Evolutionary conservation across 1,284 basidiomycete species (phyloP).

Genomic region (Irpex rosettiformis): DNA sequence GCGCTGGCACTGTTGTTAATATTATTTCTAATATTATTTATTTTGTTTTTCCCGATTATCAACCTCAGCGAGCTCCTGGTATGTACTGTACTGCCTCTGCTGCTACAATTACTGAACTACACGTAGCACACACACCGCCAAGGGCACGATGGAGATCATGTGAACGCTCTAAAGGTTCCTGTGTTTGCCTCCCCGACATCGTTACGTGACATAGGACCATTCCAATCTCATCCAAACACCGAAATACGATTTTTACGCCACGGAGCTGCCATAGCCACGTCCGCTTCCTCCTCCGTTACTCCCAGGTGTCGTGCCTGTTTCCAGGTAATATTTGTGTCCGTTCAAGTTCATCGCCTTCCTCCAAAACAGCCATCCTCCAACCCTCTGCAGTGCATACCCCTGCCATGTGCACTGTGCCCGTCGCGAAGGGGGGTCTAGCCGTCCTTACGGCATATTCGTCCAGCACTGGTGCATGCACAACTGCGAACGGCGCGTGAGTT

Average conservation of each 20-base stretch:
- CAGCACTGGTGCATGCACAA: no score
- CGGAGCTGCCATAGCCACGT: neutral
- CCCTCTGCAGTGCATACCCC: no score
- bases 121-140: neutral
- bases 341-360: no score
- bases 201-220: conserved; percentile 7
- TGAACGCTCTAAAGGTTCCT: neutral
- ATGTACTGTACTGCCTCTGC: neutral
- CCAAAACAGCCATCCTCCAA: no score
- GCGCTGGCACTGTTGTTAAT: no score
- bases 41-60: no score
- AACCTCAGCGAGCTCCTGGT: no score
- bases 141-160: neutral
- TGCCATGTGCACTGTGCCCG: no score
- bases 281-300: neutral
- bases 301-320: neutral
- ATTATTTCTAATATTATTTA: no score
- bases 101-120: neutral
- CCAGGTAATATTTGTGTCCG: no score
- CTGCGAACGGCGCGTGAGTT: no score
- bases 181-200: neutral
- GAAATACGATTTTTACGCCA: neutral
- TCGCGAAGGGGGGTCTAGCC: neutral
- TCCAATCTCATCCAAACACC: neutral
- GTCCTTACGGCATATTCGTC: neutral